Conservation (phyloP, 768 basidiomycete genomes). For the Rubroboletus satanas region DNA sequence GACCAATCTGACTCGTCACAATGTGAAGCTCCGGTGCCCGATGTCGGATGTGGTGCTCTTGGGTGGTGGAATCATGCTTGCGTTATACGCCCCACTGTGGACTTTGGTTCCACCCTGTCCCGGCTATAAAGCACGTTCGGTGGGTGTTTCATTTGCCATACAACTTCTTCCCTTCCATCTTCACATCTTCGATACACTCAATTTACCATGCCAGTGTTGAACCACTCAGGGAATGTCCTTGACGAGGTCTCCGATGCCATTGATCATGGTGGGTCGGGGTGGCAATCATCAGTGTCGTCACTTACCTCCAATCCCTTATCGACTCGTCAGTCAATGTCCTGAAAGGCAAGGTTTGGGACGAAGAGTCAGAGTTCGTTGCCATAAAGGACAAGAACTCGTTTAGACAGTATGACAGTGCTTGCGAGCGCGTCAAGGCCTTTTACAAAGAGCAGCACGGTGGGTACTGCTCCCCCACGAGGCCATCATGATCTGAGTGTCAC, state of each 20-base stretch:
- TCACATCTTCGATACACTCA: not conserved
- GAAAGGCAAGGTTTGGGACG: slow-evolving; percentile 59
- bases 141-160: slow-evolving; percentile 3
- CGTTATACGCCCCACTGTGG: slow-evolving; percentile 8
- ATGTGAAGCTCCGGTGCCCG: slow-evolving; percentile 19
- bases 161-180: not conserved
- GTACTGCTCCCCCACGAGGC: not conserved
- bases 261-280: slow-evolving; percentile 39
- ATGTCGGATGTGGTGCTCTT: slow-evolving; percentile 20
- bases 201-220: slow-evolving; percentile 25
- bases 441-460: slow-evolving; percentile 77
- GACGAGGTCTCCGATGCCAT: slow-evolving; percentile 47
- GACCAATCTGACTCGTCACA: slow-evolving; percentile 10
- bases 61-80: slow-evolving; percentile 10
- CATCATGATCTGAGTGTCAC: not conserved
- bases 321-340: slow-evolving; percentile 57
- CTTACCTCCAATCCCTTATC: not conserved
- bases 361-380: slow-evolving; percentile 52
- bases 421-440: slow-evolving; percentile 73
- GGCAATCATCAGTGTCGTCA: not conserved
- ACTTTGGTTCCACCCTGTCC: slow-evolving; percentile 4
- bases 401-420: slow-evolving; percentile 71
- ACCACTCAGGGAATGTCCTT: slow-evolving; percentile 31
- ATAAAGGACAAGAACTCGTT: slow-evolving; percentile 63
- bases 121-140: slow-evolving; percentile 18